These are phyloP conservation scores for Colletotrichum graminicola DNA, from an alignment of 2,329 filamentous ascomycete genomes.

Conservation along the genomic window DNA sequence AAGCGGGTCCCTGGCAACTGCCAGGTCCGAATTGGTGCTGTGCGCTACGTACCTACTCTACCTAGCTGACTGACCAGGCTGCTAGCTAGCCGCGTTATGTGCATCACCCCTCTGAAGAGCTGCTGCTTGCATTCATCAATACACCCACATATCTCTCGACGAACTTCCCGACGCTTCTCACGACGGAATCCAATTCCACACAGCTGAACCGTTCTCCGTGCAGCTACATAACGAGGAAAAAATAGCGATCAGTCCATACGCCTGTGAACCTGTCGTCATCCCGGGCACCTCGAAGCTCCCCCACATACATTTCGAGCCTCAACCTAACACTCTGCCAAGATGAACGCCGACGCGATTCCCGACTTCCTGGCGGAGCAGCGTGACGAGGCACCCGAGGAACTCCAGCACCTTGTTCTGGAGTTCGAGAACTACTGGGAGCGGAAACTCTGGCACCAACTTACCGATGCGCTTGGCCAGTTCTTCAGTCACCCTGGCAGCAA, in stretches of 20 bases:
- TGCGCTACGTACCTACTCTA: conserved; percentile 17
- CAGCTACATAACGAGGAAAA: not conserved
- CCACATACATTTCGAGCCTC: conserved; percentile 19
- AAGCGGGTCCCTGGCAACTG: not conserved
- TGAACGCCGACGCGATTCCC: conserved; percentile 89
- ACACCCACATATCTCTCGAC: conserved; percentile 28
- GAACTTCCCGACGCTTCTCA: not conserved
- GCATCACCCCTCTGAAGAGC: conserved; percentile 35
- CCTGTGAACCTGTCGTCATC: conserved; percentile 13
- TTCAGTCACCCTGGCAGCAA: conserved; percentile 87
- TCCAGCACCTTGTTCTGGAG: conserved; percentile 87
- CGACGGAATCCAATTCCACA: not conserved
- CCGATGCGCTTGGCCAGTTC: conserved; percentile 87
- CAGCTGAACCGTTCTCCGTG: not conserved
- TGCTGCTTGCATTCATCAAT: conserved; percentile 34
- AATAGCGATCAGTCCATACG: not conserved
- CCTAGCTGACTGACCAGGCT: conserved; percentile 50
- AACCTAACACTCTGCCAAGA: conserved; percentile 53
- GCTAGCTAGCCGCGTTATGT: conserved; percentile 54
- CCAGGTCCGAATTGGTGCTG: conserved; percentile 16
- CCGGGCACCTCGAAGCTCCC: conserved; percentile 31
- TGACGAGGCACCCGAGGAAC: conserved; percentile 86
- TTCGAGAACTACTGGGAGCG: conserved; percentile 99
- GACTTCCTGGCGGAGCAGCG: conserved; percentile 94
- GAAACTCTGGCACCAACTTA: conserved; percentile 99